phyloP scores from a whole-genome alignment of 192 early-diverging fungal genomes.

The Entophlyctis helioformis region DNA sequence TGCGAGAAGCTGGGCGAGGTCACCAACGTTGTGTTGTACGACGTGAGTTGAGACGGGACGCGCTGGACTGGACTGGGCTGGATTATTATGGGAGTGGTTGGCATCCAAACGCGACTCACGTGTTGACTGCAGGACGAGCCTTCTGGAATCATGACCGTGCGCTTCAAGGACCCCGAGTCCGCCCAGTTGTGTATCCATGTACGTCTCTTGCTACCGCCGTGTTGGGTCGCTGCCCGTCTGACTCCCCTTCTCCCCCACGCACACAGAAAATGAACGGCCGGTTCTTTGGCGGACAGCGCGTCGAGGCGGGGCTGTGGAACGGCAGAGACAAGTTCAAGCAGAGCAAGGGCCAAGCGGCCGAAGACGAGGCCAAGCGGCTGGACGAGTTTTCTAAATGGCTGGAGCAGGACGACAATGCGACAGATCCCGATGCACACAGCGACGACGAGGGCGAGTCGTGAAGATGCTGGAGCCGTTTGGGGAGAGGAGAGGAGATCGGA shows the following conservation, averaged over 20 bases:
- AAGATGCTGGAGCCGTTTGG: too few relatives aligned
- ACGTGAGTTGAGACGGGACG: too few relatives aligned
- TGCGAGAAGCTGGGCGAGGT: constrained; percentile 90
- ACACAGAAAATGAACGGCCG: constrained; percentile 80
- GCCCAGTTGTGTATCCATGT: constrained; percentile 80
- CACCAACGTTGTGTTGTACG: constrained; percentile 87
- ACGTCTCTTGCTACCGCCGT: constrained; percentile 8
- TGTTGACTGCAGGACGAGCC: too few relatives aligned
- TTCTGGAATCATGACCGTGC: constrained; percentile 79
- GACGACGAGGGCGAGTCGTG: too few relatives aligned
- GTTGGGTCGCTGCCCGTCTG: too few relatives aligned
- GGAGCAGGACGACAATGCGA: constrained; percentile 45
- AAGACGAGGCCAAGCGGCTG: constrained; percentile 62
- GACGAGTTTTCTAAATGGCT: constrained; percentile 87
- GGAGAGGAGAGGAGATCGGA: too few relatives aligned
- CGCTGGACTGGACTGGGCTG: too few relatives aligned
- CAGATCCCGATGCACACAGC: too few relatives aligned
- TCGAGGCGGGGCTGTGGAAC: constrained; percentile 68
- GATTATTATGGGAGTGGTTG: too few relatives aligned
- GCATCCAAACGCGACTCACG: too few relatives aligned
- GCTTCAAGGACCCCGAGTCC: constrained; percentile 69
- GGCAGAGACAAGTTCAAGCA: constrained; percentile 71
- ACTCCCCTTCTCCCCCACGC: not conserved
- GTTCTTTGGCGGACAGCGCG: constrained; percentile 74
- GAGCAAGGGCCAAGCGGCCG: constrained; percentile 47